phyloP scores from a whole-genome alignment of 1,284 basidiomycete species.

The Coriolopsis trogii region DNA sequence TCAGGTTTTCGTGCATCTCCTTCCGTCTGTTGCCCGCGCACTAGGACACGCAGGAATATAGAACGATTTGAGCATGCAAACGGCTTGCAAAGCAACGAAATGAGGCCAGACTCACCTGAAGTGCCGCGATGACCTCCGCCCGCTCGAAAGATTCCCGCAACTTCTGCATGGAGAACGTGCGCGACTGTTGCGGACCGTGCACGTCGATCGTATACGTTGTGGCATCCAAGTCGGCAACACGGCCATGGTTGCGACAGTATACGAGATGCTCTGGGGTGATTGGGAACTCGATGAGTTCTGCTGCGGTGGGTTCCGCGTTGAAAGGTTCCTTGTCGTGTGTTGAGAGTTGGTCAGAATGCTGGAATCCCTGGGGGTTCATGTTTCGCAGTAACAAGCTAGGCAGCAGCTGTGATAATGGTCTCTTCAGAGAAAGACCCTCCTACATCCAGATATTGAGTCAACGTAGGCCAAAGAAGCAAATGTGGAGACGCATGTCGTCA shows the following conservation, averaged over 20 bases:
- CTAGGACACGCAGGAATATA: too few species aligned
- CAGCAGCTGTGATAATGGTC: too few species aligned
- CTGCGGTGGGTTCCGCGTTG: constrained; percentile 59
- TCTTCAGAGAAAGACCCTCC: too few species aligned
- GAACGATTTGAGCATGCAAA: too few species aligned
- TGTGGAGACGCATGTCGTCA: too few species aligned
- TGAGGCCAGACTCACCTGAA: constrained; percentile 57
- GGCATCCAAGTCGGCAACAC: constrained; percentile 53
- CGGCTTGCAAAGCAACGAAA: too few species aligned
- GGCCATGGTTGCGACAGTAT: constrained; percentile 66
- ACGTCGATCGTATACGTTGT: constrained; percentile 46
- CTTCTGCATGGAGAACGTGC: constrained; percentile 42
- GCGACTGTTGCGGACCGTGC: constrained; percentile 38
- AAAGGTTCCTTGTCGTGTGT: constrained; percentile 52
- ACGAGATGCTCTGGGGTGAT: constrained; percentile 60
- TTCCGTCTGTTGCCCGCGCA: constrained; percentile 71
- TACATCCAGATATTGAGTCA: too few species aligned
- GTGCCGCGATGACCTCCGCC: constrained; percentile 52
- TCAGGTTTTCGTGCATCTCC: constrained; percentile 65
- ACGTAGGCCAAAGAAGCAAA: too few species aligned
- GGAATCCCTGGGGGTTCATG: constrained; percentile 40
- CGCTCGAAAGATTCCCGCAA: constrained; percentile 47
- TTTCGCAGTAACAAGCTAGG: too few species aligned
- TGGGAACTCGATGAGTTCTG: constrained; percentile 53
- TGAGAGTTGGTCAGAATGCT: constrained; percentile 48